These are phyloP conservation scores for Tylopilus sp. DNA, from an alignment of 1,284 basidiomycete species.

Conservation along the genomic window DNA sequence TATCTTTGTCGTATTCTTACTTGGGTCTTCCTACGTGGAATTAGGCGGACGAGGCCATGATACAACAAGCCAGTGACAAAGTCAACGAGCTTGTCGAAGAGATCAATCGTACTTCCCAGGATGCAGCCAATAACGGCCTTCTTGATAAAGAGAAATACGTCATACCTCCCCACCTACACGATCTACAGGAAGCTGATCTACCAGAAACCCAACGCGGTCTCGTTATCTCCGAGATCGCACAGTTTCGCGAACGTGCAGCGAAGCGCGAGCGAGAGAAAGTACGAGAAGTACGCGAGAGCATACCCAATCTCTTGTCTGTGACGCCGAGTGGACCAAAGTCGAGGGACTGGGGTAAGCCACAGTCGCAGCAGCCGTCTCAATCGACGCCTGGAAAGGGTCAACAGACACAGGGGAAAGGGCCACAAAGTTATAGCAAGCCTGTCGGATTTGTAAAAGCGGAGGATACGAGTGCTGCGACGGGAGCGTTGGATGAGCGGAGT, in stretches of 20 bases:
- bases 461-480: slow-evolving; percentile 35
- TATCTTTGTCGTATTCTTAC: background rate
- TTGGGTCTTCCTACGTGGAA: background rate
- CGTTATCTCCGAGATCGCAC: slow-evolving; percentile 92
- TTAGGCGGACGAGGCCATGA: slow-evolving; percentile 57
- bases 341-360: slow-evolving; percentile 71
- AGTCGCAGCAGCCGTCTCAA: slow-evolving; percentile 40
- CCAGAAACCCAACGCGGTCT: slow-evolving; percentile 93
- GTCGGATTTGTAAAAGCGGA: slow-evolving; percentile 77
- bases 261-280: slow-evolving; percentile 84
- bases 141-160: slow-evolving; percentile 78
- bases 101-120: slow-evolving; percentile 61
- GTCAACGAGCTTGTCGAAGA: slow-evolving; percentile 57
- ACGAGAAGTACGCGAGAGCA: slow-evolving; percentile 62
- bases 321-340: slow-evolving; percentile 69
- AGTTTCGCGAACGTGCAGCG: slow-evolving; percentile 85
- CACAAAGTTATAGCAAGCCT: slow-evolving; percentile 73
- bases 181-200: slow-evolving; percentile 90
- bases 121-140: slow-evolving; percentile 60
- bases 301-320: slow-evolving; percentile 36
- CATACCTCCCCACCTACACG: slow-evolving; percentile 92
- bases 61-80: slow-evolving; percentile 50
- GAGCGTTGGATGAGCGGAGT: slow-evolving; percentile 35
- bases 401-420: slow-evolving; percentile 58
- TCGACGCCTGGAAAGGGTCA: slow-evolving; percentile 35